These are phyloP conservation scores for Ophiorrhiza pumila DNA, from an alignment of 257 asterid genomes.

Conservation along the genomic window DNA sequence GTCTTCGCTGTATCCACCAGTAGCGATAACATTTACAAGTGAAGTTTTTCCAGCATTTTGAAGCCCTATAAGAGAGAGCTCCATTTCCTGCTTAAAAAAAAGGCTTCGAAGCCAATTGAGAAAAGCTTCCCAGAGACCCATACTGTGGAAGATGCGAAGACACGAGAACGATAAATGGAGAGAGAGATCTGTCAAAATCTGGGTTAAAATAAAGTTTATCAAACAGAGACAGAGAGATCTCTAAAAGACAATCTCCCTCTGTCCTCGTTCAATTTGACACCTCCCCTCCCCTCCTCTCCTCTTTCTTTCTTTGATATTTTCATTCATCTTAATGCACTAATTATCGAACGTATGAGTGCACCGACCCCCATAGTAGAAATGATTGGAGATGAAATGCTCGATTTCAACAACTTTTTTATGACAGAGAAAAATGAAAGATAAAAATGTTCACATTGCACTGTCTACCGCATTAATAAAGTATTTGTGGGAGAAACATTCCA, in stretches of 20 bases:
- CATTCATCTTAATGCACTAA: too few species aligned
- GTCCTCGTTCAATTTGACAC: slow-evolving; percentile 2
- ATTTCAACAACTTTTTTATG: too few species aligned
- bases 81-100: slow-evolving; percentile 99
- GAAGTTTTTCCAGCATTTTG: slow-evolving; percentile 99
- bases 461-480: too few species aligned
- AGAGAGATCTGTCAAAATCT: slow-evolving; percentile 10
- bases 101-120: slow-evolving; percentile 99
- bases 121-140: slow-evolving; percentile 98
- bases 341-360: too few species aligned
- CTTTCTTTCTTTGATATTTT: too few species aligned
- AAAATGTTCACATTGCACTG: too few species aligned
- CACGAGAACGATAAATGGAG: slow-evolving; percentile 21
- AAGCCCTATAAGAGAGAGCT: slow-evolving; percentile 93
- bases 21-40: slow-evolving; percentile 91
- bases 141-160: slow-evolving; percentile 31
- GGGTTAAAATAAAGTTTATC: background rate
- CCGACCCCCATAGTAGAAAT: too few species aligned
- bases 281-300: background rate
- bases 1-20: slow-evolving; percentile 99
- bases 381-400: too few species aligned
- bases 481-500: too few species aligned
- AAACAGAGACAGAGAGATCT: slow-evolving; percentile 29
- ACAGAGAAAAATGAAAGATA: too few species aligned
- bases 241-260: slow-evolving; percentile 6